Evolutionary conservation across 495 filamentous ascomycete genomes (phyloP), one percentile per base, ranked within the genome.

Genomic region (Penicillium ucsense): DNA sequence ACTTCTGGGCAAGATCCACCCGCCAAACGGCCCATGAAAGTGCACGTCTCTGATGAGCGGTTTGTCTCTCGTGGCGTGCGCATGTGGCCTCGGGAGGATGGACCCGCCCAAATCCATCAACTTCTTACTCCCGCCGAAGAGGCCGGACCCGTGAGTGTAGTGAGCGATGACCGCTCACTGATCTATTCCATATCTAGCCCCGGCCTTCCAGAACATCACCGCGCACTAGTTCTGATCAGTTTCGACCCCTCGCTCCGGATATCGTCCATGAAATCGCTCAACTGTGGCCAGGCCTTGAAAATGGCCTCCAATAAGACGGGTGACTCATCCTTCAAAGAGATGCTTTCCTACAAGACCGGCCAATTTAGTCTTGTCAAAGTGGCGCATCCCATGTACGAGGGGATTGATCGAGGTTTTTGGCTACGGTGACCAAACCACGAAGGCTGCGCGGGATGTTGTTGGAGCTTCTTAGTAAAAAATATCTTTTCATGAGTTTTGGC

Each of bases 151-250:
- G 62, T 85, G 5, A 56, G 68, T 8, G 79, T 77, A 0, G 55
- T 65, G 33, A 73, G 77, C 29, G 81, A 86, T 43, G 82, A 86
- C n/a, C 69, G 81, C 10, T 80, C 80, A 0, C 52, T 75, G 8
- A 50, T 74, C 7, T 75, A 75, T 8, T 59, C 83, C 4, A 66
- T 85, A 4, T 77, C 82, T 50, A 65, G 71, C 7, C 71, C 71
- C 0, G 75, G 71, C 5, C 57, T 67, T 0, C 45, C 57, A 4
- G 46, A 56, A 1, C 56, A 59, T 20, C 67, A 77, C 10, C 56
- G 72, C 28, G 72, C 75, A 0, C 54, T 88, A 31, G 63, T 85
- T 6, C 71, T 85, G 35, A 57, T 88, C 42, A 81, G 74, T 34
- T 88, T 84, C 54, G 83, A 88, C 52, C 76, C 83, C 0, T 52